These are phyloP conservation scores for Flammula alnicola DNA, from an alignment of 1,284 basidiomycete genomes.

Conservation along the genomic window DNA sequence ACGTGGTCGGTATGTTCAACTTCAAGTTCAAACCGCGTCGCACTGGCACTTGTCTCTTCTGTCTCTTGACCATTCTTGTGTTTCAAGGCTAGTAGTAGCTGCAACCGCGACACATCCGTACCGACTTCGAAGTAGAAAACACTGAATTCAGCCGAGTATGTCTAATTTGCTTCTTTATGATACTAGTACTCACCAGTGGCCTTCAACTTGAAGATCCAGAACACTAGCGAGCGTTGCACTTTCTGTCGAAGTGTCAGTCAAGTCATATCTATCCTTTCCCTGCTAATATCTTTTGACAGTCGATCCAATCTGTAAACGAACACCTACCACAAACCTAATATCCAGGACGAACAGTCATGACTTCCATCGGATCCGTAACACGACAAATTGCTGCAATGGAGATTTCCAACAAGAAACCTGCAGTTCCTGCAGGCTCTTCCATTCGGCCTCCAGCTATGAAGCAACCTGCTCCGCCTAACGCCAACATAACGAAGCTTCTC, in stretches of 20 bases:
- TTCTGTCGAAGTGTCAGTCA: too few species aligned
- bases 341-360: slow-evolving; percentile 23
- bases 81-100: slow-evolving; percentile 7
- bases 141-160: neutral
- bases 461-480: slow-evolving; percentile 55
- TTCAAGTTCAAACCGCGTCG: slow-evolving; percentile 7
- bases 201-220: too few species aligned
- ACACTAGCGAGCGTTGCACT: too few species aligned
- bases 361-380: slow-evolving; percentile 38
- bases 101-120: slow-evolving; percentile 9
- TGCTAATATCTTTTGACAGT: neutral
- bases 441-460: slow-evolving; percentile 49
- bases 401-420: slow-evolving; percentile 36
- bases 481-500: slow-evolving; percentile 65
- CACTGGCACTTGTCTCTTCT: neutral
- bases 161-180: neutral
- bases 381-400: slow-evolving; percentile 41
- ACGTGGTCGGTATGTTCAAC: slow-evolving; percentile 19
- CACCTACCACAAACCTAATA: neutral
- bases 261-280: too few species aligned
- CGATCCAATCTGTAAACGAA: neutral
- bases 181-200: neutral
- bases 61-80: slow-evolving; percentile 10
- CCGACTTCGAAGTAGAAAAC: neutral
- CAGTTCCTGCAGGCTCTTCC: slow-evolving; percentile 22